Base-by-base conservation (phyloP, 176 grass and related monocot species). In the Triticum turgidum region DNA sequence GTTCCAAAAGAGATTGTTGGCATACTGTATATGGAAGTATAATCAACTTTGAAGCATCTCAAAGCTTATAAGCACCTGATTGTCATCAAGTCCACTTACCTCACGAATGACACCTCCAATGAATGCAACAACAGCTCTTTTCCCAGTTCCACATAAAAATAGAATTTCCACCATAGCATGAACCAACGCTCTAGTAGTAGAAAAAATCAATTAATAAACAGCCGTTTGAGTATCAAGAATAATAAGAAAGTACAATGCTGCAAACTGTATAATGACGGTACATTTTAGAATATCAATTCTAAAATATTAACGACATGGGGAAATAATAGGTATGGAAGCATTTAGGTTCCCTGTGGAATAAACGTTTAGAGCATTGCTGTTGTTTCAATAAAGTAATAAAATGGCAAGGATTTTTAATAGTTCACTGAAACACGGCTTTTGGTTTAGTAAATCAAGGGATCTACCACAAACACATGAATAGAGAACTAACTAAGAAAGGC, bases 151-250 rank as follows among this genome's bases (percentile, higher is more conserved):
- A 41, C 97, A 99, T 65, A 94, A 87, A 88, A 99, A 99, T 79
- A 99, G 93, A 86, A 99, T 94, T 82, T 99, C 97, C 80, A 94
- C 90, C 97, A 99, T 94, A 82, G 90, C 92, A 86, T 94, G 92
- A 94, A 99, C 94, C 85, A 99, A 86, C 86, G 97, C 97, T 92
- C 97, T 99, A 88, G 42, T 68, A 89, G 32, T 32, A 76, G 64
- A 84, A 62, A 81, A 77, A 51, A 61, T 39, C 0, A 45, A 54
- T 21, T 45, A 11, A 70, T 63, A 56, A 81, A 62, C 7, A 51
- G 6, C 35, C 21, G 66, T 66, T 86, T 84, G 64, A 80, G 21
- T 80, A 33, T 29, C 77, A 66, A 78, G 45, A 87, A 87, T 29
- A 82, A 17, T 86, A 78, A 84, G 65, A 52, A 87, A 70, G 51